Evolutionary conservation across 1,139 yeast genomes (phyloP), one percentile per base, ranked within the genome.

Genomic region (Yamadazyma diddensiae): DNA sequence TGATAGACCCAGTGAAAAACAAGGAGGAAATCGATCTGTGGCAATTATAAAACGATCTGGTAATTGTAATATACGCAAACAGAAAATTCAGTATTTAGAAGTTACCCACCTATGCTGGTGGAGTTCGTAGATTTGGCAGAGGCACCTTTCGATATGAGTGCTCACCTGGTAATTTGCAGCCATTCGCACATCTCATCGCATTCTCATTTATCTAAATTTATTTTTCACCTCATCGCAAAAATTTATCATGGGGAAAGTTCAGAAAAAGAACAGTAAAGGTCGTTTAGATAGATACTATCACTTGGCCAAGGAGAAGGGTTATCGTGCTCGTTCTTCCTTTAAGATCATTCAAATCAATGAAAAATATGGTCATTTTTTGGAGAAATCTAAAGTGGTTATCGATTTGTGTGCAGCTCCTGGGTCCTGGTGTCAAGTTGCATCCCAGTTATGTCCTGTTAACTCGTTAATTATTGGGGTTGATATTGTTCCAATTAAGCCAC

Each of bases 331-430:
- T 76, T 94, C 99, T 20, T 88, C 98, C 17, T 92, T 94, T 68
- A 92, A 92, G 61, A 79, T 92, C 48, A 73, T 94, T 38, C 99
- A 92, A 60, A 86, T 92, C 42, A 92, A 94, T 65, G 97, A 94
- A 56, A 92, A 92, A 57, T 94, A 79, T 67, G 97, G 97, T 19
- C 96, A 88, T 60, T 92, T 92, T 57, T 66, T 90, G 39, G 97
- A 90, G 52, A 84, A 85, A 59, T 88, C 97, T n/a, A 92, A 87
- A 60, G 97, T 92, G 28, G 96, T 92, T 27, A 86, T 92, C 36
- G 99, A 92, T 75, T 71, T 92, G 49, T 92, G 99, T 82, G 97
- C 98, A 37, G 98, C 98, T 3, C 98, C 99, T 21, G 99, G 99
- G 38, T 88, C 97, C 3, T 92, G 98, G 97, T 92, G 98, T 73